Conservation (phyloP, 208 protist genomes). For the Balamuthia mandrillaris region DNA sequence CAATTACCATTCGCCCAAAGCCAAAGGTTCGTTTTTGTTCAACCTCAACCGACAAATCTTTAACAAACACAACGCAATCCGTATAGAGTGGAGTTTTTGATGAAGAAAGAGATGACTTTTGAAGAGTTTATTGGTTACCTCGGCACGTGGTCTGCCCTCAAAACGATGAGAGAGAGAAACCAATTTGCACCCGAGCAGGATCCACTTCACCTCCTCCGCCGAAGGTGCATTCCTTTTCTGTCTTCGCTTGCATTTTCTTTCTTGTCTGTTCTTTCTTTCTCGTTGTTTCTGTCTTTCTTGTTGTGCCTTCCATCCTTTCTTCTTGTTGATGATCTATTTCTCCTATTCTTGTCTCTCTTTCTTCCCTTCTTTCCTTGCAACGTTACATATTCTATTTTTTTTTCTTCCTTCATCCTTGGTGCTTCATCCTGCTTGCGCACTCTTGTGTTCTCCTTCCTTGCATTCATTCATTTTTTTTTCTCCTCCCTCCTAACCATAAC, state of each 20-base stretch:
- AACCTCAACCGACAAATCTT: neutral
- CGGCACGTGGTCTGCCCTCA: slow-evolving; percentile 6
- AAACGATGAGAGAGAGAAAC: neutral
- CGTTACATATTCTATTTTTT: too few species aligned
- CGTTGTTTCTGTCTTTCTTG: neutral
- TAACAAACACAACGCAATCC: too few species aligned
- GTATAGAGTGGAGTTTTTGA: neutral
- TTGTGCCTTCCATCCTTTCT: too few species aligned
- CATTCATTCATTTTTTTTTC: too few species aligned
- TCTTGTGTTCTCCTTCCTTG: too few species aligned
- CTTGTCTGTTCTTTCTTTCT: neutral
- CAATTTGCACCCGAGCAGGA: neutral
- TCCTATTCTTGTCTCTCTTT: too few species aligned
- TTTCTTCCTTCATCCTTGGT: neutral
- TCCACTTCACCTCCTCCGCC: neutral
- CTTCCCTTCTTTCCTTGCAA: too few species aligned
- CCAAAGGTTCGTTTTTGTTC: neutral
- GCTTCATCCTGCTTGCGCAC: neutral
- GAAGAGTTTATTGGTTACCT: slow-evolving; percentile 8
- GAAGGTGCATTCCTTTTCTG: neutral
- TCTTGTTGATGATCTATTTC: too few species aligned
- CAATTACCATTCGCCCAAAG: neutral
- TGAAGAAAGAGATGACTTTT: neutral
- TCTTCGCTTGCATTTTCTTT: neutral
- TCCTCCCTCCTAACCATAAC: neutral